Evolutionary conservation across 2,329 filamentous ascomycete species (phyloP), one percentile per base, ranked within the genome.

Genomic region (Cytospora mali): DNA sequence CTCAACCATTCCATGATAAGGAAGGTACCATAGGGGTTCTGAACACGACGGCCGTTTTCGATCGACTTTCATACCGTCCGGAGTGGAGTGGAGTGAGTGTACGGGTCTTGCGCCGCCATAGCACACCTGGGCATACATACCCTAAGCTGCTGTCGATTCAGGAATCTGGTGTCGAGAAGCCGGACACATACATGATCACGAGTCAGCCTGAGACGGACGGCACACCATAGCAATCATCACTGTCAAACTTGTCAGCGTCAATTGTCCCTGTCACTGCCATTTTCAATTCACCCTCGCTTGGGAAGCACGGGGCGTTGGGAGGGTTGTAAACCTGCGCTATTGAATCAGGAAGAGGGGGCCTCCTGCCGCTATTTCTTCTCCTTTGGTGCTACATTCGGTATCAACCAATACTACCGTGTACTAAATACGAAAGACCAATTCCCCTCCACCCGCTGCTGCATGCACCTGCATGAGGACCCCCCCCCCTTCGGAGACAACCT

Each of bases 391-490:
- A 39, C 35, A 18, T 18, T n/a, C n/a, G 35, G 35, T 39, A 39
- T 18, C 35, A n/a, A 39, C 35, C 35, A 39, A 18, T 23, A 18
- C 11, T 16, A 16, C 39, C 21, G 39, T 21, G 5, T 46, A 46
- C 39, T 21, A 46, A 46, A 46, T 21, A 46, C 39, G n/a, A 23
- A 13, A 9, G n/a, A 46, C 42, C 42, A 46, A 46, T 10, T 4
- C 42, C n/a, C 23, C 42, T 46, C 42, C 42, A 46, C 42, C 42
- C 42, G n/a, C n/a, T 46, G n/a, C 42, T 46, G n/a, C 42, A 46
- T 46, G 42, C 42, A 46, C n/a, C n/a, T 21, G 21, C 42, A 46
- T 21, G 42, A 46, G 42, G 42, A 46, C 42, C 42, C 42, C 21
- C n/a, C n/a, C 42, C n/a, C n/a, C n/a, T n/a, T n/a, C n/a, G n/a